Evolutionary conservation across 306 rosid genomes (phyloP), one percentile per base, ranked within the genome.

Genomic region (Comarum palustre): DNA sequence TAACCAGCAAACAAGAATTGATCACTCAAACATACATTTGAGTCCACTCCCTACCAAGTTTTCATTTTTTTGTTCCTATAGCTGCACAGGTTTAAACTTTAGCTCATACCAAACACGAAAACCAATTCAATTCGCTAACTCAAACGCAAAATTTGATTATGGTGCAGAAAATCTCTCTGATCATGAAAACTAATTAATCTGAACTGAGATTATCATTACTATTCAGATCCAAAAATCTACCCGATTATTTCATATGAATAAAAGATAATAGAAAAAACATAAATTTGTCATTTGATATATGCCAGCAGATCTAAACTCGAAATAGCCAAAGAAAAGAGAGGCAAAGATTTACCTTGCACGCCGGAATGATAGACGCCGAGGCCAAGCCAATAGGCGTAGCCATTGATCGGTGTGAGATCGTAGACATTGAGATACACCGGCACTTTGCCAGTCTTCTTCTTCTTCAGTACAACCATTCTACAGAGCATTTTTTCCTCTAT

Each of bases 321-420:
- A 60, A 34, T n/a, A 46, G 9, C 1, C 29, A 48, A 25, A 4
- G 15, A 22, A 54, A 7, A 15, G 19, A 14, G 4, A 46, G 45
- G 45, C 13, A 41, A n/a, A n/a, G 45, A 41, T 41, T 51, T 76
- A 90, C 99, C 99, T 85, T 94, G 96, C 25, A 94, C 96, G 4
- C 98, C 98, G 4, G 98, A 94, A 82, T 94, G 98, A 69, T 91
- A 94, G 70, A 90, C 90, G 2, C 98, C 98, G 60, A 94, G 98
- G 47, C 98, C 98, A 63, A 94, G 74, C 98, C 98, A 94, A 77
- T 91, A 94, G 0, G 98, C 96, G 75, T 91, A 94, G 16, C 96
- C 97, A 66, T 94, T 94, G 10, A 94, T 88, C 6, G 97, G 86
- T 69, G 98, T 94, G 15, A 94, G 92, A 66, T 94, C 98, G 73